Base-by-base conservation (phyloP, 2,329 filamentous ascomycete genomes). In the Hirsutella rhossiliensis region DNA sequence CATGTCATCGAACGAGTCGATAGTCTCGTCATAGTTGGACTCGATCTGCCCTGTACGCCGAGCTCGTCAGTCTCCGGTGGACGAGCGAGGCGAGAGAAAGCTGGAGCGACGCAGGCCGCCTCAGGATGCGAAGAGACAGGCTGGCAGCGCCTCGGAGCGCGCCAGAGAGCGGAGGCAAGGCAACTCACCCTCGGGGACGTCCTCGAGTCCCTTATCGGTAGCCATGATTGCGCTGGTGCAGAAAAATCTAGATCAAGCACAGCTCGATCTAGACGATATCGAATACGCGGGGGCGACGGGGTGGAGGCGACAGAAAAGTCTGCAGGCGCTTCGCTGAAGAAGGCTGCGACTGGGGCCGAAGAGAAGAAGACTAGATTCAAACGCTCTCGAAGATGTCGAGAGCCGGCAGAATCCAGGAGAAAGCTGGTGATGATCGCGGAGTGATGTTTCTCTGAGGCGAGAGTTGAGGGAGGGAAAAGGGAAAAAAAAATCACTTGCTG, bases 11-110 rank as follows among this genome's bases (percentile, higher is more conserved):
- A 98, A 98, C 50, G 88, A 95, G 74, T 98, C 94, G 71, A 92
- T 90, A 63, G 90, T 89, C 80, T 97, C 89, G 80, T 98, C 92
- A 76, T 97, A 98, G 87, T 98, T 98, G 67, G 89, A 95, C 80
- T 98, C 94, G 79, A 98, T 98, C 76, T 94, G 88, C 72, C 84
- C 90, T 95, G 67, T 61, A 65, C 47, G 39, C 48, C 40, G 27
- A 17, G 13, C 2, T 3, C 17, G 43, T 45, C 37, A 45, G 43
- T 41, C 17, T 17, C 32, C 27, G 38, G 30, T 29, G 18, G 40
- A 42, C 15, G 18, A 18, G 17, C n/a, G 12, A 17, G 34, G n/a
- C 34, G 15, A 5, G 18, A 17, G 18, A n/a, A 11, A 9, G 18
- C 34, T 11, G 34, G 34, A 17, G 15, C 13, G 34, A 15, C 11